A percentile compares a stretch with the other conserved stretches of the same genome.
These are phyloP conservation scores for Penicillium coprophilum DNA, from an alignment of 495 filamentous ascomycete genomes.

Conservation along the genomic window DNA sequence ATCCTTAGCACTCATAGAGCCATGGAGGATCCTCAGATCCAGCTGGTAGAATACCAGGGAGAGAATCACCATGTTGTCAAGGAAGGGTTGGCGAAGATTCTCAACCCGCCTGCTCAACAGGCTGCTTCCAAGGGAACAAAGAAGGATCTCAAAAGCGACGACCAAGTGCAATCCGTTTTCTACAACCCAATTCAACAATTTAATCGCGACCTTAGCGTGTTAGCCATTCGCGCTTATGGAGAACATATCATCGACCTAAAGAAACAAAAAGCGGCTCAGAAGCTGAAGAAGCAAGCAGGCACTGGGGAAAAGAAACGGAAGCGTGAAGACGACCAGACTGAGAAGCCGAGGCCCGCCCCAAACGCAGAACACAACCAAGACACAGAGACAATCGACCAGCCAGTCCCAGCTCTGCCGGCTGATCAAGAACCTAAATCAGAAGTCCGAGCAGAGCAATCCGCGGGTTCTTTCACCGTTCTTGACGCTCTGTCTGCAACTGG, in stretches of 20 bases:
- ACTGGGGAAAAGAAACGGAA: constrained; percentile 53
- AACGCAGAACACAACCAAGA: constrained; percentile 13
- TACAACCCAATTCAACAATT: constrained; percentile 99
- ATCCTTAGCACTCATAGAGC: not conserved
- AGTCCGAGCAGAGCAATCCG: not conserved
- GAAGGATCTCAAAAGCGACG: constrained; percentile 46
- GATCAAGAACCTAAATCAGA: constrained; percentile 11
- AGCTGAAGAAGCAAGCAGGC: constrained; percentile 40
- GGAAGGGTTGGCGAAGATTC: constrained; percentile 67
- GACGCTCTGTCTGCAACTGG: constrained; percentile 96
- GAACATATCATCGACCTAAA: constrained; percentile 58
- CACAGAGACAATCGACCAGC: constrained; percentile 15
- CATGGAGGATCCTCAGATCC: constrained; percentile 24
- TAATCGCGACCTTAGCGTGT: constrained; percentile 90
- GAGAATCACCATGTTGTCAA: constrained; percentile 61
- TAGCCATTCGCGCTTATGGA: constrained; percentile 82
- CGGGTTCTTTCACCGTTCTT: constrained; percentile 68
- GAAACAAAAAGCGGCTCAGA: constrained; percentile 37
- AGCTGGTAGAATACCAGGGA: constrained; percentile 40
- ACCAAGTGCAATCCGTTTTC: constrained; percentile 76
- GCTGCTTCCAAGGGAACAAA: constrained; percentile 44
- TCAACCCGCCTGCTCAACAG: constrained; percentile 54
- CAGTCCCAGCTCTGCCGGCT: not conserved
- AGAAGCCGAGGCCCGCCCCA: constrained; percentile 18
- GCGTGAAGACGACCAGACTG: constrained; percentile 30